These are phyloP conservation scores for Cyberlindnera misumaiensis DNA, from an alignment of 805 yeast genomes.

Conservation along the genomic window DNA sequence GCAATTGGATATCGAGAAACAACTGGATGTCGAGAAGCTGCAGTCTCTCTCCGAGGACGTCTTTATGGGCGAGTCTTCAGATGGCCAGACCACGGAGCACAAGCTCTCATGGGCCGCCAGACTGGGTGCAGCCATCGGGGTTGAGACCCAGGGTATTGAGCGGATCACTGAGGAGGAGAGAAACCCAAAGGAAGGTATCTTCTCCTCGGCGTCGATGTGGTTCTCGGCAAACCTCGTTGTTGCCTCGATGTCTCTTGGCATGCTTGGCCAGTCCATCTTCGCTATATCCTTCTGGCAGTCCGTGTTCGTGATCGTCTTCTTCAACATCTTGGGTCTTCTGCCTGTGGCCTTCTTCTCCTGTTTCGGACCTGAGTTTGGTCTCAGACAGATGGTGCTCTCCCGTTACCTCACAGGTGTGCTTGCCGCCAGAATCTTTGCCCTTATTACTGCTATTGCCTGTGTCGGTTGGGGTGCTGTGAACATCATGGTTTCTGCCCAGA, in stretches of 20 bases:
- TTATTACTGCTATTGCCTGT: conserved; percentile 77
- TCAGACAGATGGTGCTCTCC: conserved; percentile 82
- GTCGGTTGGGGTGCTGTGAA: conserved; percentile 96
- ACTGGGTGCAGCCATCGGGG: conserved; percentile 25
- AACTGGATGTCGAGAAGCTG: too few species aligned
- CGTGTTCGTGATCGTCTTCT: conserved; percentile 60
- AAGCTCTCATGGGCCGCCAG: conserved; percentile 19
- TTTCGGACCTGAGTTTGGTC: conserved; percentile 79
- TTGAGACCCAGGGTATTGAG: conserved; percentile 74
- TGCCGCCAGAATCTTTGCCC: conserved; percentile 69
- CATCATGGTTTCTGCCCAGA: conserved; percentile 82
- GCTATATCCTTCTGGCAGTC: conserved; percentile 71
- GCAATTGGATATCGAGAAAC: conserved; percentile 19
- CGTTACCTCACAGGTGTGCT: conserved; percentile 71
- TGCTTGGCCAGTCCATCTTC: conserved; percentile 55
- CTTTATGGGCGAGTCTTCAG: too few species aligned
- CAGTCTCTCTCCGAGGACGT: too few species aligned
- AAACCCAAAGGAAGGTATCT: conserved; percentile 49
- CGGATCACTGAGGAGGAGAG: conserved; percentile 75
- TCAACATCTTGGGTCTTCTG: conserved; percentile 61
- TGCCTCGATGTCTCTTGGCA: conserved; percentile 78
- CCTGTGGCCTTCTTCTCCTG: conserved; percentile 81
- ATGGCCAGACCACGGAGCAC: too few species aligned
- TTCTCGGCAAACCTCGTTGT: conserved; percentile 83
- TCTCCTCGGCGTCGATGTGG: conserved; percentile 84